Percentiles rank a stretch among this genome's conserved stretches.
Conservation (phyloP, 805 yeast genomes). For the Saccharomycopsis capsularis region DNA sequence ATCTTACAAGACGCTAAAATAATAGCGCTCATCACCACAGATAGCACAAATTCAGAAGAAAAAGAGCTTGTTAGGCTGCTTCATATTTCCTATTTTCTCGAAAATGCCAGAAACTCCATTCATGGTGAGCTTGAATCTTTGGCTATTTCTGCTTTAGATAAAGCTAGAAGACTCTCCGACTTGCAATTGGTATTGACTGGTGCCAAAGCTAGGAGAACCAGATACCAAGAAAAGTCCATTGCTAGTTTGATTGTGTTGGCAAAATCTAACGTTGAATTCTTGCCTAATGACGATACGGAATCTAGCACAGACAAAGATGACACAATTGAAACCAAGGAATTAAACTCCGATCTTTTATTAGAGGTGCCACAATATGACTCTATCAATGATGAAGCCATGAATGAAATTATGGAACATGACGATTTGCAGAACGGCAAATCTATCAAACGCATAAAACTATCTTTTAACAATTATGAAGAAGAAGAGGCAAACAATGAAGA, state of each 20-base stretch:
- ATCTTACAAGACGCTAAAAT: constrained; percentile 2
- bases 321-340: constrained; percentile 40
- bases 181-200: constrained; percentile 72
- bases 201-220: constrained; percentile 80
- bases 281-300: constrained; percentile 22
- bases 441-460: constrained; percentile 6
- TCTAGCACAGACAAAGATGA: constrained; percentile 21
- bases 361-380: constrained; percentile 70
- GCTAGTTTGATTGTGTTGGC: constrained; percentile 77
- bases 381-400: constrained; percentile 42
- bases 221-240: constrained; percentile 64
- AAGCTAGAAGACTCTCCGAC: constrained; percentile 52
- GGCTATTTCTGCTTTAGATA: constrained; percentile 45
- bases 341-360: constrained; percentile 70
- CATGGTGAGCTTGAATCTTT: constrained; percentile 60
- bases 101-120: constrained; percentile 56
- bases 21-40: constrained; percentile 21
- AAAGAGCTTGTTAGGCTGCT: constrained; percentile 31
- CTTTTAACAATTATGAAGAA: constrained; percentile 31
- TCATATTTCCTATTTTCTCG: constrained; percentile 50
- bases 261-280: constrained; percentile 31
- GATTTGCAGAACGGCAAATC: constrained; percentile 5
- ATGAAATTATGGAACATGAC: constrained; percentile 33
- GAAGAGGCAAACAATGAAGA: constrained; percentile 28
- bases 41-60: not conserved